Base-by-base conservation (phyloP, 441 rosid genomes). In the Brassica balearica region DNA sequence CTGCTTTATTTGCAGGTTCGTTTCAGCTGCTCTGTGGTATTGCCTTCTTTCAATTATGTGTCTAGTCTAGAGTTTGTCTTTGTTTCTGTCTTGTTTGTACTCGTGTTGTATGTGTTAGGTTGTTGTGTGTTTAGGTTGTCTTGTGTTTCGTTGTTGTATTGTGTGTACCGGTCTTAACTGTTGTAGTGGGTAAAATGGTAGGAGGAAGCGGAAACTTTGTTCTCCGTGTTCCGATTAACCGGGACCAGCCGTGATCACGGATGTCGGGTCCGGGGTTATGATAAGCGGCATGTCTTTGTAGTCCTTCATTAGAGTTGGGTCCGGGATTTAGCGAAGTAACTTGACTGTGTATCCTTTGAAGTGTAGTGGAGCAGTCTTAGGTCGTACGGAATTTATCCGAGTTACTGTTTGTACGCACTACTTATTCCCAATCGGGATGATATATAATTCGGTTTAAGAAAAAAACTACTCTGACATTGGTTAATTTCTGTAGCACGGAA, bases 391-490 rank as follows among this genome's bases (percentile, higher is more conserved):
- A 3, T 43, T 43, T 43, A 43, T 38, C 46, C 46, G 46, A 41
- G 3, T 41, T 1, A 9, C 12, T 41, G 48, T 41, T 41, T 41
- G 51, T 43, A 43, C n/a, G 0, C n/a, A 43, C 3, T 43, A n/a
- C 8, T 36, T 36, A 36, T 8, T 7, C 43, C 43, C 43, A 36
- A 8, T 8, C 8, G 10, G 2, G 2, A 34, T 36, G 43, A 36
- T 36, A 36, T 8, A 36, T 36, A 36, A 36, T 36, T 32, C 38
- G 38, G 5, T 29, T 32, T 32, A 32, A 32, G 38, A 32, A 32
- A 32, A 71, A 41, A 71, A 4, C 67, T 75, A 74, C 19, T 65
- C 36, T 6, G n/a, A 22, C 12, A 65, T 38, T 65, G 71, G 4
- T 55, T 66, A 3, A 22, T 9, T 55, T 1, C 7, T 65, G 65